Percentiles rank a stretch among this genome's conserved stretches.
Conservation (phyloP, 176 grass and related monocot species). For the Oryza glumipatula region DNA sequence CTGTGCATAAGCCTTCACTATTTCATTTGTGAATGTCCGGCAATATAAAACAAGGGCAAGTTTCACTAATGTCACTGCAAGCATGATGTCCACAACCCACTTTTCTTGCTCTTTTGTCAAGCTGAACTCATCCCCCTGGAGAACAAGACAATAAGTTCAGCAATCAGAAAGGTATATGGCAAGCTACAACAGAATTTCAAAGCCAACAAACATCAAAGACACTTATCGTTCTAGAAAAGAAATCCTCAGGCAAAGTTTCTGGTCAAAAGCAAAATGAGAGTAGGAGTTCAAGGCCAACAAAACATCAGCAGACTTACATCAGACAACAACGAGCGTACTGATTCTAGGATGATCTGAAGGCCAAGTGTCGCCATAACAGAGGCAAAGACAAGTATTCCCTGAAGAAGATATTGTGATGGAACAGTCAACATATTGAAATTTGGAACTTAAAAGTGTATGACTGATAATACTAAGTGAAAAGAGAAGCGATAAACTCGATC, state of each 20-base stretch:
- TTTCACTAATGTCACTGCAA: slow-evolving; percentile 81
- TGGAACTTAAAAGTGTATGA: neutral
- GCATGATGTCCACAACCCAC: slow-evolving; percentile 87
- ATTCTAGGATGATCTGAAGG: slow-evolving; percentile 97
- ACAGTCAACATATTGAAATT: slow-evolving; percentile 18
- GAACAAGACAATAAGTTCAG: slow-evolving; percentile 16
- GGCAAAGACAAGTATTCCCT: slow-evolving; percentile 99
- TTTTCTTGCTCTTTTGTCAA: slow-evolving; percentile 86
- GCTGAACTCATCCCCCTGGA: slow-evolving; percentile 78
- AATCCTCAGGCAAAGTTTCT: neutral
- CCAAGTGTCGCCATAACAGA: slow-evolving; percentile 99
- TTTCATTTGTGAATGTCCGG: slow-evolving; percentile 86
- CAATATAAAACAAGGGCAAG: slow-evolving; percentile 77
- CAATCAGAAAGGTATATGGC: neutral
- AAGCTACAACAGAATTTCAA: neutral
- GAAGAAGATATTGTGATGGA: slow-evolving; percentile 28
- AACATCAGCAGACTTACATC: slow-evolving; percentile 45
- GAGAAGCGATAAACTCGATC: neutral
- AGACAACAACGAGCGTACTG: slow-evolving; percentile 56
- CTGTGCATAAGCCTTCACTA: slow-evolving; percentile 93
- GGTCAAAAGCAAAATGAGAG: neutral
- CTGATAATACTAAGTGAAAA: neutral
- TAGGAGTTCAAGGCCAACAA: neutral
- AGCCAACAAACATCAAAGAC: neutral
- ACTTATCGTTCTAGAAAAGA: neutral